These are phyloP conservation scores for Leishmania braziliensis DNA, from an alignment of 208 protist species.

Conservation along the genomic window DNA sequence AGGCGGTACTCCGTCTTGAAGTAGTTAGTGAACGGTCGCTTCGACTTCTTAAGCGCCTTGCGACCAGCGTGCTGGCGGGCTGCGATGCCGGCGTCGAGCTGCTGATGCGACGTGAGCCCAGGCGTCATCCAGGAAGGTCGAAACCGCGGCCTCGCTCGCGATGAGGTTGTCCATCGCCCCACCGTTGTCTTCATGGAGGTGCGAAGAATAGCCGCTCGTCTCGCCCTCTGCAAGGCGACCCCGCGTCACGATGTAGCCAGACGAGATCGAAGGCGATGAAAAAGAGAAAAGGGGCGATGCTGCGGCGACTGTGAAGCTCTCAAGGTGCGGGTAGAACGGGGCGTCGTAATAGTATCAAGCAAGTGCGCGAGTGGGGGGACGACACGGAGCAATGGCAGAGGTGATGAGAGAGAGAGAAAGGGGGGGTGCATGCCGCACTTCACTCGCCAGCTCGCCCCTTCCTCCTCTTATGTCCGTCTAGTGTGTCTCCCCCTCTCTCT, in stretches of 20 bases:
- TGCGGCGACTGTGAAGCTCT: background rate
- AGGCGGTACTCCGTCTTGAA: constrained; percentile 69
- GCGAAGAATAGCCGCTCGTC: background rate
- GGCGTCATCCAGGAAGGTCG: constrained; percentile 59
- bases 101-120: constrained; percentile 68
- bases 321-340: background rate
- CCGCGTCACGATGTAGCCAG: background rate
- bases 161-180: constrained; percentile 16
- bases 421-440: background rate
- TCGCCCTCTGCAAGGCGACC: background rate
- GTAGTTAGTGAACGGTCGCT: constrained; percentile 77
- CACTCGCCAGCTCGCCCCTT: background rate
- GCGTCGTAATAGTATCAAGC: background rate
- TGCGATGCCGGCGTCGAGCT: constrained; percentile 79
- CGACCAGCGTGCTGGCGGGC: constrained; percentile 68
- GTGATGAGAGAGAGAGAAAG: background rate
- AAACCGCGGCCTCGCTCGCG: constrained; percentile 29
- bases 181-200: constrained; percentile 27
- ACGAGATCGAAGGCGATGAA: background rate
- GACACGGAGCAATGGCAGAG: constrained; percentile 1
- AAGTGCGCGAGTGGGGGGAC: background rate
- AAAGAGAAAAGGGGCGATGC: background rate
- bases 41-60: constrained; percentile 74
- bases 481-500: background rate
- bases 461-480: background rate